phyloP scores from a whole-genome alignment of 1,139 yeast species.

The Saccharomycopsis crataegensis region DNA sequence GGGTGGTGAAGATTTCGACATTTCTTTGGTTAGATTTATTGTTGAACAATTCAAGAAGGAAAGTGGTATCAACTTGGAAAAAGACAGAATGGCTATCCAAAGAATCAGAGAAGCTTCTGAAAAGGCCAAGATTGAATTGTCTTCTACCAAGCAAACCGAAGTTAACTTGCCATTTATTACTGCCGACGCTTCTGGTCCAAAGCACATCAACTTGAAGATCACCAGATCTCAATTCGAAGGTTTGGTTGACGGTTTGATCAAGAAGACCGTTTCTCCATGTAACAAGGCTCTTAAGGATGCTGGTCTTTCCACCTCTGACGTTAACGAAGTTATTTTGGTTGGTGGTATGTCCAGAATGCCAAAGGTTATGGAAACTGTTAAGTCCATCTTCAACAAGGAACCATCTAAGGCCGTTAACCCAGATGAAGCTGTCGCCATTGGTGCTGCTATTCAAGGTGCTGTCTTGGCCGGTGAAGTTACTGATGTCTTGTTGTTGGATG shows the following conservation, averaged over 20 bases:
- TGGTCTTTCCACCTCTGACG: constrained; percentile 71
- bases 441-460: constrained; percentile 83
- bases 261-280: constrained; percentile 94
- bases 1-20: constrained; percentile 91
- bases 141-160: constrained; percentile 90
- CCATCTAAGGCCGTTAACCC: constrained; percentile 99
- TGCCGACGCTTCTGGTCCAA: constrained; percentile 89
- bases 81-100: constrained; percentile 98
- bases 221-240: constrained; percentile 90
- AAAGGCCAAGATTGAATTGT: constrained; percentile 97
- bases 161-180: constrained; percentile 94
- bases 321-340: constrained; percentile 92
- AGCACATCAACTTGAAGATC: constrained; percentile 92
- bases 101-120: constrained; percentile 99
- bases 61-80: constrained; percentile 77
- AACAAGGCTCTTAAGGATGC: constrained; percentile 99
- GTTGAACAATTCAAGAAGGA: constrained; percentile 92
- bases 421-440: constrained; percentile 76
- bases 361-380: constrained; percentile 96
- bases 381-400: constrained; percentile 72
- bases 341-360: constrained; percentile 99
- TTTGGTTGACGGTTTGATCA: constrained; percentile 84
- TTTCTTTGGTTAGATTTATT: constrained; percentile 79
- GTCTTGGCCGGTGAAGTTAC: constrained; percentile 94
- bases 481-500: constrained; percentile 90